Percentiles rank a stretch among this genome's conserved stretches.
phyloP scores from a whole-genome alignment of 2,329 filamentous ascomycete species.

The Colletotrichum theobromicola region DNA sequence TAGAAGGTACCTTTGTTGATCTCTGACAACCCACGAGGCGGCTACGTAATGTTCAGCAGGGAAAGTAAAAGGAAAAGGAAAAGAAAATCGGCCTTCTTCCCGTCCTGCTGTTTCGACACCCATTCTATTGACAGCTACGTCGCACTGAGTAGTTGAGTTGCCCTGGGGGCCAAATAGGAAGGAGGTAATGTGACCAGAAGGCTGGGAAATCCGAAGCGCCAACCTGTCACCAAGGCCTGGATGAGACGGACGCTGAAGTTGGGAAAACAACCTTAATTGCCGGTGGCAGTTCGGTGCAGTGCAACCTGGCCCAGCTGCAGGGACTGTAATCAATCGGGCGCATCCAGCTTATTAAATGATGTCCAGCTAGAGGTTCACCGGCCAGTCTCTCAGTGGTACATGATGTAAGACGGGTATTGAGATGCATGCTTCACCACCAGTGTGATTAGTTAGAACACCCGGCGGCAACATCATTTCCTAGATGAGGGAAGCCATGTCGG shows the following conservation, averaged over 20 bases:
- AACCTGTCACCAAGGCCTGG: background rate
- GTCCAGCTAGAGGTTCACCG: background rate
- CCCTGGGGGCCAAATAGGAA: background rate
- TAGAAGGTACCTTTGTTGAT: background rate
- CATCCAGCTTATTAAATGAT: background rate
- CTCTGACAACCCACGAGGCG: background rate
- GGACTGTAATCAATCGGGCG: background rate
- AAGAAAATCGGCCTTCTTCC: background rate
- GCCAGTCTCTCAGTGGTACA: background rate
- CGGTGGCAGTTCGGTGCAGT: background rate
- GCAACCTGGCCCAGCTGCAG: background rate
- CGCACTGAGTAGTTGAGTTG: background rate
- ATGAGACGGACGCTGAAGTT: background rate
- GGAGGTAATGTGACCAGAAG: background rate
- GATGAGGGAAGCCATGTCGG: conserved; percentile 4
- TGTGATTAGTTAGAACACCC: background rate
- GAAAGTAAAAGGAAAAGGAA: background rate
- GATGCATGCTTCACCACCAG: background rate
- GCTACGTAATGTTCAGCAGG: background rate
- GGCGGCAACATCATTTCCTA: background rate
- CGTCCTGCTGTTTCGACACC: background rate
- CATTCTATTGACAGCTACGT: background rate
- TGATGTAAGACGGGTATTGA: background rate
- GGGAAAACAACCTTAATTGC: background rate
- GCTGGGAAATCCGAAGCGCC: background rate